These are phyloP conservation scores for Casuarina cunninghamiana DNA, from an alignment of 306 rosid species.

Conservation along the genomic window DNA sequence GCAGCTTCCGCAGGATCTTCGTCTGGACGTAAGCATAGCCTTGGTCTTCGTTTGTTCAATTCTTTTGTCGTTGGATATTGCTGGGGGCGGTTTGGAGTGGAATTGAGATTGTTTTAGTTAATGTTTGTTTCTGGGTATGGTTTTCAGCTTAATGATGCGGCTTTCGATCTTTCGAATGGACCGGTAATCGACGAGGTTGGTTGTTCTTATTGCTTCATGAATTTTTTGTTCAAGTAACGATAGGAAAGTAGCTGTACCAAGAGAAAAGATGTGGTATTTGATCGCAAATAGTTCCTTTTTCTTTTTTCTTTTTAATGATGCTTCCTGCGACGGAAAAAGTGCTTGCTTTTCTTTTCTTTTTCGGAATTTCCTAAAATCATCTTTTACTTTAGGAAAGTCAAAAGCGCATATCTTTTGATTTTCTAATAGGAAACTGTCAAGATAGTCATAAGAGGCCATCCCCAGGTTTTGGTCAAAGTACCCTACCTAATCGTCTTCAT, in stretches of 20 bases:
- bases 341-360: background rate
- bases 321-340: background rate
- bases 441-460: background rate
- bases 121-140: slow-evolving; percentile 23
- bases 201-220: slow-evolving; percentile 4
- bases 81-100: background rate
- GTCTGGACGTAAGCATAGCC: slow-evolving; percentile 64
- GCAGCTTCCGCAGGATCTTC: slow-evolving; percentile 80
- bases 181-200: slow-evolving; percentile 74
- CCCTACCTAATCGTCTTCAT: background rate
- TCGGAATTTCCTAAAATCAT: background rate
- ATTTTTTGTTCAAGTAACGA: background rate
- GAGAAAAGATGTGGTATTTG: background rate
- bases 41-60: background rate
- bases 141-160: slow-evolving; percentile 83
- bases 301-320: no score
- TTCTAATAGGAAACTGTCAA: background rate
- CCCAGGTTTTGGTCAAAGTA: background rate
- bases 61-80: background rate
- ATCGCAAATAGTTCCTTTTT: no score
- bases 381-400: background rate
- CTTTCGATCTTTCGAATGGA: slow-evolving; percentile 91
- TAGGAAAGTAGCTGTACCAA: background rate
- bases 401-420: no score
- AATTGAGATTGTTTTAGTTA: background rate